phyloP scores from a whole-genome alignment of 768 basidiomycete genomes.

The Hericium rajendrae region DNA sequence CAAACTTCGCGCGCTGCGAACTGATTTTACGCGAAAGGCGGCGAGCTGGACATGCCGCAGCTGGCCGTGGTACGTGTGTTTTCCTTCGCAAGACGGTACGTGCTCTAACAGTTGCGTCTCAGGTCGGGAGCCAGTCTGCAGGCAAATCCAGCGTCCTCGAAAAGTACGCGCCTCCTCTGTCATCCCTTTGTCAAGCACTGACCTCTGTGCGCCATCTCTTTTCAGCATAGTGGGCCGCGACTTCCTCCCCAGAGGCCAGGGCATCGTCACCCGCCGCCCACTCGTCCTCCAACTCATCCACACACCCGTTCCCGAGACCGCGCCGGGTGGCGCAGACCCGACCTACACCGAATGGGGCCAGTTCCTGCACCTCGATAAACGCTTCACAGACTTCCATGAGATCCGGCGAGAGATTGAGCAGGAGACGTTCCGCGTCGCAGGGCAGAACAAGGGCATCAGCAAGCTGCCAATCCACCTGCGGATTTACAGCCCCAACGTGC shows the following conservation, averaged over 20 bases:
- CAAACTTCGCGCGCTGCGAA: constrained; percentile 6
- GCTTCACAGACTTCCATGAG: constrained; percentile 93
- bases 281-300: constrained; percentile 94
- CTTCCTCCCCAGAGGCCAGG: constrained; percentile 80
- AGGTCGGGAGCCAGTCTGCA: constrained; percentile 96
- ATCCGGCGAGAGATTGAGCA: constrained; percentile 95
- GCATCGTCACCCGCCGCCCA: constrained; percentile 94
- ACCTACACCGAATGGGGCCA: constrained; percentile 84
- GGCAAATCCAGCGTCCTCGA: constrained; percentile 96
- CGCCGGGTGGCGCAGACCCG: constrained; percentile 34
- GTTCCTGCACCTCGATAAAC: constrained; percentile 92
- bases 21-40: constrained; percentile 38
- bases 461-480: constrained; percentile 91
- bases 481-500: constrained; percentile 91
- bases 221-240: constrained; percentile 83
- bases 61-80: constrained; percentile 64
- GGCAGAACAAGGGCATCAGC: constrained; percentile 98
- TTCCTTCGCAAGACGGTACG: background rate
- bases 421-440: constrained; percentile 94
- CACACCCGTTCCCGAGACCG: constrained; percentile 53
- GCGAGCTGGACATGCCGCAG: constrained; percentile 90
- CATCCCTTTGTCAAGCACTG: no score
- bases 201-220: background rate
- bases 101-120: background rate
- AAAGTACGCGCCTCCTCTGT: constrained; percentile 42